These are phyloP conservation scores for Capsicum rhomboideum DNA, from an alignment of 257 asterid species.

Conservation along the genomic window DNA sequence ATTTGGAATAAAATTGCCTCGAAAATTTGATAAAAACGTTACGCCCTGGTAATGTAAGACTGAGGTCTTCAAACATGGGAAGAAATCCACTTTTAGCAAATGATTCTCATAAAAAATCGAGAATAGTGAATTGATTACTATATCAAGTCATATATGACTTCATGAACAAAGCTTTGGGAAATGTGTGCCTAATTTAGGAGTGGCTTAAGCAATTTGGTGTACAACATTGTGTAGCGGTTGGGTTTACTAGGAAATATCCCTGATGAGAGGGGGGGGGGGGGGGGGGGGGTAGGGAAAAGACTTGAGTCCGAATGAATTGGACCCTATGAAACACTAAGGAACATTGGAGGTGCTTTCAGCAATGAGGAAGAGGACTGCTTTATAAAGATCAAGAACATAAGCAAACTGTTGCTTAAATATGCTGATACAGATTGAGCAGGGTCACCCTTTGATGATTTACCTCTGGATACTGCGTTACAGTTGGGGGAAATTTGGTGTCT, in stretches of 20 bases:
- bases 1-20: too few species aligned
- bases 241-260: background rate
- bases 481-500: background rate
- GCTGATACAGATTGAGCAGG: background rate
- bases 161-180: background rate
- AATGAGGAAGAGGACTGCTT: background rate
- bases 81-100: background rate
- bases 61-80: background rate
- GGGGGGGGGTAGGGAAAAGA: background rate
- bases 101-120: background rate
- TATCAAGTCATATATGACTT: background rate
- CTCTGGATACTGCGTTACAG: background rate
- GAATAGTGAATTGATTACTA: background rate
- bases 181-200: background rate
- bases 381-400: background rate
- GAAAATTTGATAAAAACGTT: too few species aligned
- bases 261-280: background rate
- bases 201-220: background rate
- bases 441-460: background rate
- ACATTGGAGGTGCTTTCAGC: background rate
- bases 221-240: background rate
- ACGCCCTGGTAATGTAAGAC: too few species aligned
- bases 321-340: background rate
- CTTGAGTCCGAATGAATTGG: background rate
- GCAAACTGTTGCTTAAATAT: background rate